Evolutionary conservation across 306 rosid genomes (phyloP), one percentile per base, ranked within the genome.

Genomic region (Ziziphus jujuba): DNA sequence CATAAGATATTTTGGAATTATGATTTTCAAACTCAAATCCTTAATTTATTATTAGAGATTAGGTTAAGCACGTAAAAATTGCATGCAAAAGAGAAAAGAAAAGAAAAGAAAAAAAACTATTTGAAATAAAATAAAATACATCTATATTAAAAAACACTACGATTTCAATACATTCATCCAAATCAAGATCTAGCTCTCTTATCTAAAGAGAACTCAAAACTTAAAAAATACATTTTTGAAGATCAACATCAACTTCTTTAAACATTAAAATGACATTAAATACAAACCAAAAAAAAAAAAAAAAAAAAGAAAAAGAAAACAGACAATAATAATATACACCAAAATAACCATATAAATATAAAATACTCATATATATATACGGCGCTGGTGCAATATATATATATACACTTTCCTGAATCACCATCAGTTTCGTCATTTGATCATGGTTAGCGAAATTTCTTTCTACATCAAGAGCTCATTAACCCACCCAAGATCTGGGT

Each of bases 401-500:
- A 84, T 84, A 14, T 79, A 84, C 88, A 88, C 61, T 78, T 33
- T 84, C 57, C 25, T 20, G 44, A 67, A 14, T 44, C 33, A 28
- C 59, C 44, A 34, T 63, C 35, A 17, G 15, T 51, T 20, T 56
- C 75, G 5, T 71, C 51, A 28, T 1, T 44, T 65, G 79, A 14
- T 45, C 75, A 45, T 62, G 31, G 19, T 75, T 49, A 13, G 19
- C 21, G n/a, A n/a, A n/a, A n/a, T 7, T 49, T n/a, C 4, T 16
- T 47, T 38, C 76, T 88, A 90, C 96, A 78, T 90, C 67, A 93
- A 76, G 59, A 93, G 84, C 12, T 93, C 98, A 67, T 93, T 84
- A 21, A 93, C 90, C 98, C 98, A 93, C 20, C 91, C 96, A 9
- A 93, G 80, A 86, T 93, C 98, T 0, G 91, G 98, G 60, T 59